Conservation (phyloP, 139 green algal genomes). For the Dunaliella primolecta region DNA sequence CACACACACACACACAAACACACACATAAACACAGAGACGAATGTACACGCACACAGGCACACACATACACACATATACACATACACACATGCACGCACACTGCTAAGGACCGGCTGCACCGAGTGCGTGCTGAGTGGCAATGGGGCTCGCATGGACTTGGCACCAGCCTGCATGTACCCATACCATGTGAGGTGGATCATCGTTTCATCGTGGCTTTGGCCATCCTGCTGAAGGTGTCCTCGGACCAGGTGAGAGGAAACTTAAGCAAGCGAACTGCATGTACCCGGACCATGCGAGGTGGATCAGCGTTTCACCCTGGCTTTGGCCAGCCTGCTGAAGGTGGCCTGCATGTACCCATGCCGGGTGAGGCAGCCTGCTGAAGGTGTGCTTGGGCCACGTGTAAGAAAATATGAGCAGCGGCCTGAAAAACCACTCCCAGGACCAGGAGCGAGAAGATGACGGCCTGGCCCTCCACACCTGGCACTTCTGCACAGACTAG, state of each 20-base stretch:
- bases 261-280: not conserved
- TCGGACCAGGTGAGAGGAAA: not conserved
- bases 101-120: not conserved
- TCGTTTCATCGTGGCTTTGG: constrained; percentile 6
- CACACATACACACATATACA: not conserved
- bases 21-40: not conserved
- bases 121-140: not conserved
- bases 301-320: not conserved
- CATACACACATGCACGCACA: not conserved
- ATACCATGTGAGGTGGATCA: not conserved
- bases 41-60: not conserved
- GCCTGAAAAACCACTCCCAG: too few relatives aligned
- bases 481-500: too few relatives aligned
- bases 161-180: not conserved
- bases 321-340: not conserved
- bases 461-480: too few relatives aligned
- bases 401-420: not conserved
- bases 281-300: not conserved
- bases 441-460: too few relatives aligned
- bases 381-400: not conserved
- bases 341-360: not conserved
- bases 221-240: not conserved
- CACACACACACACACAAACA: not conserved
- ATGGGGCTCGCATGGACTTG: not conserved
- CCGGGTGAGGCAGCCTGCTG: not conserved